A percentile compares a stretch with the other conserved stretches of the same genome.
Evolutionary conservation across 2,329 filamentous ascomycete species (phyloP).

Genomic region (Pyrenochaeta sp.): DNA sequence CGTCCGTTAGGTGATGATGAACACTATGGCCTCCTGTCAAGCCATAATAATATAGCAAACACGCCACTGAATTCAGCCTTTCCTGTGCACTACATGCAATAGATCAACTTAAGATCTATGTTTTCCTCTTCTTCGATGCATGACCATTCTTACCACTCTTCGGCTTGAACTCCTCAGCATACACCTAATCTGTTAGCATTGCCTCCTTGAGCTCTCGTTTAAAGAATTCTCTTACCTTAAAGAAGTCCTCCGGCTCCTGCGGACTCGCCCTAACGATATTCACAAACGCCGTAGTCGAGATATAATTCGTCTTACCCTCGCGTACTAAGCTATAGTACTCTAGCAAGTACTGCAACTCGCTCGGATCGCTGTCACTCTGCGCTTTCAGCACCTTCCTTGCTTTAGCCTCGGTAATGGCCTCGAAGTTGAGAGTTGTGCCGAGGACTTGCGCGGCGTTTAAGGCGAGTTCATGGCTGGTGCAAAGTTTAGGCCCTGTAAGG

Average conservation of each 20-base stretch:
- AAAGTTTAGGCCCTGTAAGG: slow-evolving; percentile 59
- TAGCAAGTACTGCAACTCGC: slow-evolving; percentile 58
- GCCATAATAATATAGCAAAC: no score
- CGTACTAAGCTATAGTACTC: slow-evolving; percentile 62
- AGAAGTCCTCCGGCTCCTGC: slow-evolving; percentile 58
- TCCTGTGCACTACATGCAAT: no score
- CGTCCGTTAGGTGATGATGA: no score
- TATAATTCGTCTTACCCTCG: slow-evolving; percentile 63
- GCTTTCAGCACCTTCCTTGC: slow-evolving; percentile 48
- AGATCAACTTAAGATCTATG: no score
- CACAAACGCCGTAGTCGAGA: slow-evolving; percentile 59
- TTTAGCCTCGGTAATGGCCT: slow-evolving; percentile 54
- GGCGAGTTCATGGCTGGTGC: slow-evolving; percentile 57
- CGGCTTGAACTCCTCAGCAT: slow-evolving; percentile 50
- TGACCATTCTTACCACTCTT: slow-evolving; percentile 8
- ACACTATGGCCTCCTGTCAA: no score
- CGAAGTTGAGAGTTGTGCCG: slow-evolving; percentile 41
- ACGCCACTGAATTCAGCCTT: no score
- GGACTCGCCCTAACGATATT: slow-evolving; percentile 58
- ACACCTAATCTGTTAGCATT: no score
- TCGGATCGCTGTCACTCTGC: slow-evolving; percentile 47
- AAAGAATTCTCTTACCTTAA: no score
- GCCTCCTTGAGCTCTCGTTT: no score
- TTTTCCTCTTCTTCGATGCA: slow-evolving; percentile 42
- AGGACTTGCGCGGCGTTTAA: slow-evolving; percentile 55